These are phyloP conservation scores for Globisporangium nunn DNA, from an alignment of 352 stramenopile genomes.

Conservation along the genomic window DNA sequence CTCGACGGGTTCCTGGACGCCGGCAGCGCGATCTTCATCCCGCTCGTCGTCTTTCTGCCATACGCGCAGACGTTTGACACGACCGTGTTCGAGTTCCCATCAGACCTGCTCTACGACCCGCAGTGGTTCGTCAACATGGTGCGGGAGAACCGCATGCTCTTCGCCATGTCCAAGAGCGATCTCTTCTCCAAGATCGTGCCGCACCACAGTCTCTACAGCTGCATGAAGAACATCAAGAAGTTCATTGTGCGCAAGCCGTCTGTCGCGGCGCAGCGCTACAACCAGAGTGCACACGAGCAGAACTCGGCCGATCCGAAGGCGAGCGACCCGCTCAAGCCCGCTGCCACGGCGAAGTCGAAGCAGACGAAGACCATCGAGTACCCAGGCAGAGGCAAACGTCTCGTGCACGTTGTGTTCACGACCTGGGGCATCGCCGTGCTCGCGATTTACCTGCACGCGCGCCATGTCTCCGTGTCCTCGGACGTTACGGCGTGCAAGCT, in stretches of 20 bases:
- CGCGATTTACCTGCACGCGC: conserved; percentile 23
- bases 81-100: conserved; percentile 5
- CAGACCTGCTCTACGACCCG: conserved; percentile 14
- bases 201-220: conserved; percentile 14
- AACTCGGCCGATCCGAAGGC: background rate
- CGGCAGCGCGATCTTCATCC: conserved; percentile 20
- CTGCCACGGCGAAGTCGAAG: background rate
- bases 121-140: conserved; percentile 20
- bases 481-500: conserved; percentile 25
- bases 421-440: conserved; percentile 23
- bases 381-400: conserved; percentile 8
- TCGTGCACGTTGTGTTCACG: conserved; percentile 28
- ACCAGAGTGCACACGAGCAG: too few species aligned
- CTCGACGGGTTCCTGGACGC: conserved; percentile 23
- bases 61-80: conserved; percentile 10
- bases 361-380: conserved; percentile 6
- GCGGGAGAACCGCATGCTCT: conserved; percentile 17
- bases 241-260: conserved; percentile 9
- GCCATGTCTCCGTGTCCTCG: conserved; percentile 14
- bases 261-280: background rate
- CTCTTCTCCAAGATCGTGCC: conserved; percentile 16
- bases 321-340: background rate
- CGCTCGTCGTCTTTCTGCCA: conserved; percentile 13
- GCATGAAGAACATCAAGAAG: conserved; percentile 18
- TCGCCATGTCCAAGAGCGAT: conserved; percentile 12